Evolutionary conservation across 306 rosid species (phyloP).

Genomic region (Dalbergia cultrata): DNA sequence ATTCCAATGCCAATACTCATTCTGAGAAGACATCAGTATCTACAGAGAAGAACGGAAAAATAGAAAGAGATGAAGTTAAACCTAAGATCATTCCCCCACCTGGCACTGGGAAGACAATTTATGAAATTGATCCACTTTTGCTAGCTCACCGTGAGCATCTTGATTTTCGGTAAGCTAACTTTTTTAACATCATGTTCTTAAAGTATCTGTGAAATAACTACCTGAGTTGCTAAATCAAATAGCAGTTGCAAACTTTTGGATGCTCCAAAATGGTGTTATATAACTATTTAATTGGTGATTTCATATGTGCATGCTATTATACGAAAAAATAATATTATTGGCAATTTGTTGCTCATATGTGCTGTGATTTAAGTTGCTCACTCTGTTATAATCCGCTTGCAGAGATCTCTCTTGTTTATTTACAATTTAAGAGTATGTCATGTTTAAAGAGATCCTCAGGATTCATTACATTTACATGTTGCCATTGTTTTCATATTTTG

Average conservation of each 20-base stretch:
- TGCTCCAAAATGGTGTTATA: constrained; percentile 1
- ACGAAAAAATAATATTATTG: background rate
- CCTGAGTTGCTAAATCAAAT: constrained; percentile 37
- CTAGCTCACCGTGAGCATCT: constrained; percentile 68
- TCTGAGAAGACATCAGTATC: constrained; percentile 55
- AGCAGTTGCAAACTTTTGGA: constrained; percentile 4
- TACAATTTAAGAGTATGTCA: background rate
- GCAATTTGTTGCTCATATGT: constrained; percentile 5
- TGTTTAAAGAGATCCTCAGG: background rate
- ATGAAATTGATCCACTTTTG: constrained; percentile 79
- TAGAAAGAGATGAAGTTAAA: constrained; percentile 46
- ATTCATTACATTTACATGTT: background rate
- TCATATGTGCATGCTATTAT: constrained; percentile 20
- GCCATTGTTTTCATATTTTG: constrained; percentile 15
- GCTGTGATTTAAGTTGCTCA: background rate
- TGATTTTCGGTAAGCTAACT: constrained; percentile 84
- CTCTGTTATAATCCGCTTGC: background rate
- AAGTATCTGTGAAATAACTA: constrained; percentile 20
- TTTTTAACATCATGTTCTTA: background rate
- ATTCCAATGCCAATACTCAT: constrained; percentile 48
- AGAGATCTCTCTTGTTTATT: too few species aligned
- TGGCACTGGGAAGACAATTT: constrained; percentile 83
- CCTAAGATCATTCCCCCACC: constrained; percentile 72
- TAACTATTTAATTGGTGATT: constrained; percentile 19
- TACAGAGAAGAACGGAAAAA: constrained; percentile 42